Percentiles rank a stretch among this genome's conserved stretches.
Evolutionary conservation across 202 grass and related monocot species (phyloP).

Genomic region (Saccharum hybrid): DNA sequence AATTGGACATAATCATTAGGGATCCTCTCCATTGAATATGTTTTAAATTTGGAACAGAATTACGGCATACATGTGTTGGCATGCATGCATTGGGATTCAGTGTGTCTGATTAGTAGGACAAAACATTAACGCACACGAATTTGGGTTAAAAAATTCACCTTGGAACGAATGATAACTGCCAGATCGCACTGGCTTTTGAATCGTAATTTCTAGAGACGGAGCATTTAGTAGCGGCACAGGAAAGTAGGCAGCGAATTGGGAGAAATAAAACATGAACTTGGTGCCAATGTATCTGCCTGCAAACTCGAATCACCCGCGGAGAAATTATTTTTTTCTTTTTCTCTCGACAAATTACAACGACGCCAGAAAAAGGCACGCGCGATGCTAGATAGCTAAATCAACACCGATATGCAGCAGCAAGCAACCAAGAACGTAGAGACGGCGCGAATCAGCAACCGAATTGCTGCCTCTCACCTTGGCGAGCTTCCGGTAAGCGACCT

Average conservation of each 20-base stretch:
- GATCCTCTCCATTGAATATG: background rate
- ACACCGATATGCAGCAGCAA: background rate
- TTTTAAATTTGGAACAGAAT: slow-evolving; percentile 7
- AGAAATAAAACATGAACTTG: slow-evolving; percentile 20
- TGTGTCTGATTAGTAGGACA: background rate
- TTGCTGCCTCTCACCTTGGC: slow-evolving; percentile 65
- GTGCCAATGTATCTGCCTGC: slow-evolving; percentile 36
- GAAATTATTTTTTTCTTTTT: background rate
- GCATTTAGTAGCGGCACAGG: background rate
- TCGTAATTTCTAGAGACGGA: background rate
- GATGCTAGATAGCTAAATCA: background rate
- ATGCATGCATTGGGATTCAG: slow-evolving; percentile 21
- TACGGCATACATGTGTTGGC: background rate
- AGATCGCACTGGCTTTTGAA: background rate
- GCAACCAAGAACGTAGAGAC: background rate
- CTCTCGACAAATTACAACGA: background rate
- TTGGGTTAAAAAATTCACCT: background rate
- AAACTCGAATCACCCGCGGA: background rate
- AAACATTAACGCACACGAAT: background rate
- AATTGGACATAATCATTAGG: slow-evolving; percentile 2
- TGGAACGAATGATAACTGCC: background rate
- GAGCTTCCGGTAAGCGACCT: slow-evolving; percentile 80
- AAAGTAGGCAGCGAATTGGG: background rate
- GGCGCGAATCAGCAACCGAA: slow-evolving; percentile 10
- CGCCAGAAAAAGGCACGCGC: background rate